Conservation (phyloP, 352 stramenopile genomes). For the Saprolegnia diclina region DNA sequence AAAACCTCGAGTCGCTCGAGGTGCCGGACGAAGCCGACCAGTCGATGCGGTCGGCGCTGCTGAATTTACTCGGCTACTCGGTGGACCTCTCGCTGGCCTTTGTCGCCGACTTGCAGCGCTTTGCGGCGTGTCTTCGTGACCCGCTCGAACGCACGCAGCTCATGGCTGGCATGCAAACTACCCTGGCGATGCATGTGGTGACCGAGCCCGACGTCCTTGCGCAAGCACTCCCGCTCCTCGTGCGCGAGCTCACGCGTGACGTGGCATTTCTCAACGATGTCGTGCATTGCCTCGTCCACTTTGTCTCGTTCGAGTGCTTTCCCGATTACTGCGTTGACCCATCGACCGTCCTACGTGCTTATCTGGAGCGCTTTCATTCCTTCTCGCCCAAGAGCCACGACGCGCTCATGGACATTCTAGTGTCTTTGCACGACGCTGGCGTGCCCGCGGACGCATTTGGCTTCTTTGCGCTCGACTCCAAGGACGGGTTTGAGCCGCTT, state of each 20-base stretch:
- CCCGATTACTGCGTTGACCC: not conserved
- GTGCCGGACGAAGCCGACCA: slow-evolving; percentile 48
- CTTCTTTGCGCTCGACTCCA: not conserved
- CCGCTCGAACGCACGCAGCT: not conserved
- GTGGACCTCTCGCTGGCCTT: slow-evolving; percentile 65
- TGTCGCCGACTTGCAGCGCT: slow-evolving; percentile 38
- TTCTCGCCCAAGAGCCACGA: not conserved
- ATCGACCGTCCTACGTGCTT: slow-evolving; percentile 6
- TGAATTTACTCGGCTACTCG: slow-evolving; percentile 64
- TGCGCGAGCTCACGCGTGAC: not conserved
- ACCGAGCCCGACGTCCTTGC: slow-evolving; percentile 1
- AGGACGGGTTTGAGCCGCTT: slow-evolving; percentile 3
- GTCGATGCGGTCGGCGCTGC: slow-evolving; percentile 46
- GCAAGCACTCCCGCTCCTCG: not conserved
- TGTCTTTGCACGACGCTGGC: not conserved
- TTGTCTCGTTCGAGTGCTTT: slow-evolving; percentile 38
- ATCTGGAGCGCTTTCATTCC: slow-evolving; percentile 1
- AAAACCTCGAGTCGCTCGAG: slow-evolving; percentile 53
- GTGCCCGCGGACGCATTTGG: slow-evolving; percentile 2
- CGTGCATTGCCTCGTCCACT: slow-evolving; percentile 54
- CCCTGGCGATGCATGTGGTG: slow-evolving; percentile 14
- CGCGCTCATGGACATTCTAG: slow-evolving; percentile 5
- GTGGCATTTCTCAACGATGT: slow-evolving; percentile 31
- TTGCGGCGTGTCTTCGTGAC: slow-evolving; percentile 18
- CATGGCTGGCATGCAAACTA: slow-evolving; percentile 5